phyloP scores from a whole-genome alignment of 108 stramenopile genomes.

The Skeletonema grethae region DNA sequence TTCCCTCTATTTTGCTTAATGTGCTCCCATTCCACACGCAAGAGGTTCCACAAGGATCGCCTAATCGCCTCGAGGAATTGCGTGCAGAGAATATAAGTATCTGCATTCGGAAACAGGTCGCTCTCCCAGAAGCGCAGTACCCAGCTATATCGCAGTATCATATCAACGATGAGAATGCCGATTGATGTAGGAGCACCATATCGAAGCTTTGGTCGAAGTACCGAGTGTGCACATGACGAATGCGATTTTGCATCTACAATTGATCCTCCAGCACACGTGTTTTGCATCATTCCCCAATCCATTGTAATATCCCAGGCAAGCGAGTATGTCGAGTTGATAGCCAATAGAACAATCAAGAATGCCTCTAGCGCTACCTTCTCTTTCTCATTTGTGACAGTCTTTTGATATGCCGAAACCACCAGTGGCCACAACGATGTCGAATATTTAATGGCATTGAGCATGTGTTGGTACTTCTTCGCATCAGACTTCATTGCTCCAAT shows the following conservation, averaged over 20 bases:
- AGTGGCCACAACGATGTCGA: constrained; percentile 77
- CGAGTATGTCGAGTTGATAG: constrained; percentile 76
- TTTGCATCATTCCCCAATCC: constrained; percentile 92
- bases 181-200: constrained; percentile 69
- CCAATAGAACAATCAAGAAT: constrained; percentile 60
- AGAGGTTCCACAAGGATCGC: constrained; percentile 83
- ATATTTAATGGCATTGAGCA: constrained; percentile 86
- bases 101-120: constrained; percentile 59
- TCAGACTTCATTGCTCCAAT: constrained; percentile 70
- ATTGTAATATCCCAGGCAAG: constrained; percentile 75
- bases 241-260: constrained; percentile 13
- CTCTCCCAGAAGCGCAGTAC: constrained; percentile 60
- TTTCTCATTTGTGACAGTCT: constrained; percentile 50
- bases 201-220: constrained; percentile 71
- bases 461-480: constrained; percentile 71
- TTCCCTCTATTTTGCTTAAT: constrained; percentile 69
- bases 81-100: constrained; percentile 77
- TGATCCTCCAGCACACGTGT: constrained; percentile 49
- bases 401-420: constrained; percentile 76
- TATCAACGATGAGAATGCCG: constrained; percentile 64
- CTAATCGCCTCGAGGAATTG: constrained; percentile 71
- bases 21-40: constrained; percentile 91
- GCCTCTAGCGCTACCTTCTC: constrained; percentile 53
- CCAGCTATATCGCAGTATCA: constrained; percentile 75
- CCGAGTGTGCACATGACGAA: constrained; percentile 51